Base-by-base conservation (phyloP, 371 early-diverging fungal species). In the Mortierella sp. region DNA sequence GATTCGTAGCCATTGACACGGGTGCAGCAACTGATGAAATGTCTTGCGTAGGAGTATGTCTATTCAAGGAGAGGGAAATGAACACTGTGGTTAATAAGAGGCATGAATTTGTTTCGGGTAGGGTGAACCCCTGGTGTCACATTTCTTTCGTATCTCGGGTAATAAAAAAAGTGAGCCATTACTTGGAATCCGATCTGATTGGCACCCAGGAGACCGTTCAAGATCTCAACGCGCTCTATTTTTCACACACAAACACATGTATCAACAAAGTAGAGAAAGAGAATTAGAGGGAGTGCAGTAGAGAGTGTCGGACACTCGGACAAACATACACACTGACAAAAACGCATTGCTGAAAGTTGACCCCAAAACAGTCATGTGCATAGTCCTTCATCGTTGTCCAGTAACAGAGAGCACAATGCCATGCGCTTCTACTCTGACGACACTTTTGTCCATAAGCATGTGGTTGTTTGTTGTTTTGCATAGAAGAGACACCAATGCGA, bases 41-140 rank as follows among this genome's bases (percentile, higher is more conserved):
- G 99, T 16, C 98, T 91, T 14, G 97, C 94, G 88, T 99, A 98
- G 2, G 97, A 94, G 84, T 98, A 99, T 1, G 99, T 98, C 95
- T 94, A 87, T 43, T 0, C 24, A 18, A 58, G 44, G 38, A 48
- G 24, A 35, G 18, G 29, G 35, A n/a, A n/a, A n/a, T 46, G 48
- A 24, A 27, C 14, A 32, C 0, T 38, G 0, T 65, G 44, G 16
- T 48, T 71, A 71, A 41, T 7, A 38, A 38, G 10, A 38, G 68
- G 21, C 38, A 24, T 60, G 11, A 35, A 38, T 3, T 2, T 68
- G 38, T 68, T 41, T 41, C 68, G 43, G 24, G 24, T 24, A 68
- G 55, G 41, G 75, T 49, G 56, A 54, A 68, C 38, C 38, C 68
- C 43, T 18, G 24, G 68, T 65, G 41, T 65, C 14, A 65, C 4